Base-by-base conservation (phyloP, 2,329 filamentous ascomycete species). In the Colletotrichum sp. region DNA sequence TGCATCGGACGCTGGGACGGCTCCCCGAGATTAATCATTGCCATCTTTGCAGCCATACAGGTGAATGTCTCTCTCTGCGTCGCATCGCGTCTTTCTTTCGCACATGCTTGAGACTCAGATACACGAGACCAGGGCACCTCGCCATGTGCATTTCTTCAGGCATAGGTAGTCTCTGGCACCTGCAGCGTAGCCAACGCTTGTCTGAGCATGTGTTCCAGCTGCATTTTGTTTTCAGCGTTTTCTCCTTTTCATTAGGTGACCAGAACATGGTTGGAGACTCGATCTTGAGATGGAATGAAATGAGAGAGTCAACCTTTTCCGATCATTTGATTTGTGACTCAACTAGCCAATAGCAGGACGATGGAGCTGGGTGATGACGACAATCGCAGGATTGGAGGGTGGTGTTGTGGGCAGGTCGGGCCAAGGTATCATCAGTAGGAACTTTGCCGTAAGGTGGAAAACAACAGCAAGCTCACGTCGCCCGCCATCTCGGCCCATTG, bases 351-450 rank as follows among this genome's bases (percentile, higher is more conserved):
- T 64, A 32, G 18, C 34, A 57, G 21, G 65, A 24, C n/a, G n/a
- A 68, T 16, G 63, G 26, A 30, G 36, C 62, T 21, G 55, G 44
- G 36, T 64, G 72, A 68, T 75, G 72, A 72, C 69, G 72, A 72
- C 69, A 36, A 68, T 67, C 30, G 68, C 68, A 57, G 69, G 63
- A 55, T 28, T 63, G 34, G 39, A 71, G 59, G 60, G 68, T 71
- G 67, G 59, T 62, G 18, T 30, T 26, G 59, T 62, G 28, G 59
- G 44, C n/a, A 49, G 44, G 44, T 49, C 1, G 10, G 18, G 2
- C 44, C 10, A 44, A 44, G 39, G 39, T 44, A 44, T 44, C 36
- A 44, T 44, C 44, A 49, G 44, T 49, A 49, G n/a, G n/a, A 49
- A 21, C 44, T 49, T 21, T 21, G 44, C 44, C 44, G 44, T 28